Base-by-base conservation (phyloP, 1,284 basidiomycete genomes). In the Waitea zeae region DNA sequence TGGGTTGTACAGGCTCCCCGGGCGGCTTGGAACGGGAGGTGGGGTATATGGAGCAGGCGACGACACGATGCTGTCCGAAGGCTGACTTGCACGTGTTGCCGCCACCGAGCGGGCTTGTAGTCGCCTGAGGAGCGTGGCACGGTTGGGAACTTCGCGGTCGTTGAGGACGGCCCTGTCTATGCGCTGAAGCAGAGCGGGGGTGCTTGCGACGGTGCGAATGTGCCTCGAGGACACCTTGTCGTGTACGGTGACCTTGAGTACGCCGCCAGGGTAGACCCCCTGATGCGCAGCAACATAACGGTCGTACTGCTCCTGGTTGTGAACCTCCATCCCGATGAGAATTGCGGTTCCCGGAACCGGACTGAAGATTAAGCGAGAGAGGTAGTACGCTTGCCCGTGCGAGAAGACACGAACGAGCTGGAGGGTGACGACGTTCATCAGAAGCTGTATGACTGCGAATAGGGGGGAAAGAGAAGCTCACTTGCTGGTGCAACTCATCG, bases 351-450 rank as follows among this genome's bases (percentile, higher is more conserved):
- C 29, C 4, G 67, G 57, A 40, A 70, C 62, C 2, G 70, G 70
- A 35, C 67, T 69, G 53, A 82, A 80, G 7, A 80, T 53, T 30
- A 83, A 60, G 41, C 63, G 70, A 31, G 67, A 70, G 38, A 81
- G 56, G 56, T 67, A 69, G 51, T 64, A 74, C 33, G 54, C 61
- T 37, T 64, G 56, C 46, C 59, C 62, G 38, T 73, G 61, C 42
- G 69, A 66, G 48, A 82, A 80, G 40, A 81, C 59, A 44, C 73
- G 72, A 50, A 62, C 64, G 38, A 82, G 62, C 79, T 82, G 43
- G 31, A 37, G 36, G 30, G 41, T n/a, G n/a, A n/a, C n/a, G n/a
- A n/a, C n/a, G n/a, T n/a, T n/a, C 36, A 24, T 32, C 17, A 42
- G 31, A 17, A 43, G 28, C 1, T 29, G 38, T 33, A 40, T 34